A percentile compares a stretch with the other conserved stretches of the same genome.
Conservation (phyloP, 129 eudicot species). For the Flaveria trinervia region DNA sequence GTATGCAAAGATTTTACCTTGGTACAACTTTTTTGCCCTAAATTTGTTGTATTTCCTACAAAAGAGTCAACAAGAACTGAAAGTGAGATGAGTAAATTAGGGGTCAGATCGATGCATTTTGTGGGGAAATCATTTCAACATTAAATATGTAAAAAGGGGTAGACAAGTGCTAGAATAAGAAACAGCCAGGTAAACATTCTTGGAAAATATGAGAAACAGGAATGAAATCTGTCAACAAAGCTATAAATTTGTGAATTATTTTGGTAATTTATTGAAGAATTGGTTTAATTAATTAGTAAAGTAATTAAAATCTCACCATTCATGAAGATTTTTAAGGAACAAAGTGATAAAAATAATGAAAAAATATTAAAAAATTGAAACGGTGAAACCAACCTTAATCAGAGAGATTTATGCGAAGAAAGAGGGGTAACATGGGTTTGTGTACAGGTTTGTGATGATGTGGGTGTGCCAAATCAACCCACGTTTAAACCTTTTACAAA, state of each 20-base stretch:
- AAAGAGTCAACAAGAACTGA: constrained; percentile 36
- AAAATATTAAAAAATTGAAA: background rate
- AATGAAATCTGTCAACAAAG: constrained; percentile 18
- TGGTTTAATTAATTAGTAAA: background rate
- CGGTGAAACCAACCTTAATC: background rate
- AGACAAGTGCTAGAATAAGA: constrained; percentile 34
- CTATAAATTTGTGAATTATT: constrained; percentile 19
- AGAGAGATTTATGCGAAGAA: constrained; percentile 3
- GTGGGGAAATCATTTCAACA: constrained; percentile 16
- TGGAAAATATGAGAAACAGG: constrained; percentile 13
- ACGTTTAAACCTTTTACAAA: constrained; percentile 25
- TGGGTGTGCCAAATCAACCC: constrained; percentile 22
- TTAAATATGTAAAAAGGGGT: constrained; percentile 12
- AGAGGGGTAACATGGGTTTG: constrained; percentile 18
- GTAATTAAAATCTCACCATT: constrained; percentile 30
- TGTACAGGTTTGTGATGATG: constrained; percentile 26
- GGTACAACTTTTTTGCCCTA: constrained; percentile 15
- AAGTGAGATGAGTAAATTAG: constrained; percentile 27
- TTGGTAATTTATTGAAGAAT: background rate
- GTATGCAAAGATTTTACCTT: constrained; percentile 30
- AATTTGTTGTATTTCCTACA: constrained; percentile 34
- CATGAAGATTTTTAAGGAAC: background rate
- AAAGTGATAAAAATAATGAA: background rate
- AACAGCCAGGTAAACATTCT: constrained; percentile 31
- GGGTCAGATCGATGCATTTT: constrained; percentile 33